phyloP scores from a whole-genome alignment of 352 stramenopile species.

The Globisporangium camurandrum region DNA sequence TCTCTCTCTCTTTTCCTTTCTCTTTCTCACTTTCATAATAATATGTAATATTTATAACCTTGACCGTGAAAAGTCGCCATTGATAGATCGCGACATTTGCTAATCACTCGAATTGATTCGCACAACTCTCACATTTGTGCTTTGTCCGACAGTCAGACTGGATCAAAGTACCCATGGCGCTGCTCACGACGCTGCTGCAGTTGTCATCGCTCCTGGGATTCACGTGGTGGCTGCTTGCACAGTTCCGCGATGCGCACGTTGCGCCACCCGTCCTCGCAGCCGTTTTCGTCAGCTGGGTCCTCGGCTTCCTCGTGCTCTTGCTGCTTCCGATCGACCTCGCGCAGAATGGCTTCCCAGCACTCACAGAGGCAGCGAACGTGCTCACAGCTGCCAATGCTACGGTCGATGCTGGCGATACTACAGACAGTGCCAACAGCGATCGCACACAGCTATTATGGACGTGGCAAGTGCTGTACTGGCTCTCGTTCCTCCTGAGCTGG shows the following conservation, averaged over 20 bases:
- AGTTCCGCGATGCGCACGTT: slow-evolving; percentile 49
- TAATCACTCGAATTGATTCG: no score
- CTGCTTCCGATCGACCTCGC: slow-evolving; percentile 58
- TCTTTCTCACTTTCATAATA: no score
- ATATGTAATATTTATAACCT: no score
- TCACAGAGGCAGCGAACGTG: background rate
- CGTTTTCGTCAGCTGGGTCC: slow-evolving; percentile 49
- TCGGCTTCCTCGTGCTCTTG: slow-evolving; percentile 55
- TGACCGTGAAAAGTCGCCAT: no score
- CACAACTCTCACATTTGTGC: no score
- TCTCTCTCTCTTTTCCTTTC: no score
- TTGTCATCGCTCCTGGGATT: slow-evolving; percentile 40
- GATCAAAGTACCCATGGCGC: slow-evolving; percentile 16
- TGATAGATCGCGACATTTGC: no score
- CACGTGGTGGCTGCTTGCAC: slow-evolving; percentile 47
- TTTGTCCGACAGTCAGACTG: background rate
- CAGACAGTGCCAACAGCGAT: background rate
- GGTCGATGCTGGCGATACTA: background rate
- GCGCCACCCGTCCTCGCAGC: slow-evolving; percentile 22
- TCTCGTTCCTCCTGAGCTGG: slow-evolving; percentile 61
- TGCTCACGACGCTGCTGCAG: slow-evolving; percentile 35
- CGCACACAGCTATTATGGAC: slow-evolving; percentile 17
- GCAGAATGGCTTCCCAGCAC: slow-evolving; percentile 19
- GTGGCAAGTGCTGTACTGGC: slow-evolving; percentile 64
- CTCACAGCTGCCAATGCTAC: background rate